phyloP scores from a whole-genome alignment of 805 yeast species.

The Suhomyces canberraensis region DNA sequence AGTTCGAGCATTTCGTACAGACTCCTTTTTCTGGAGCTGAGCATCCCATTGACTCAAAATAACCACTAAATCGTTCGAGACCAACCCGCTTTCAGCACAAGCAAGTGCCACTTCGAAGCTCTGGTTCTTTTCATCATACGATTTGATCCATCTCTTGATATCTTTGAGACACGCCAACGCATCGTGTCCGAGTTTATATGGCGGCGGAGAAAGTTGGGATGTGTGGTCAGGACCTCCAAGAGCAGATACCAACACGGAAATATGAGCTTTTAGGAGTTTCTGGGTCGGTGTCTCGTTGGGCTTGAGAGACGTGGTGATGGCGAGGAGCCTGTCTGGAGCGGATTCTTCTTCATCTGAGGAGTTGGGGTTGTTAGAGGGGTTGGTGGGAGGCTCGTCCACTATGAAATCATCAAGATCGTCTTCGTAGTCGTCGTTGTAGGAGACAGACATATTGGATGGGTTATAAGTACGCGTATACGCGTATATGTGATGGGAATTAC shows the following conservation, averaged over 20 bases:
- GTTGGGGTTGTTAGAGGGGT: neutral
- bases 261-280: slow-evolving; percentile 60
- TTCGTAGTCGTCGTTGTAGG: slow-evolving; percentile 12
- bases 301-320: slow-evolving; percentile 21
- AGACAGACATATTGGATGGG: too few species aligned
- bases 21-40: slow-evolving; percentile 29
- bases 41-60: slow-evolving; percentile 74
- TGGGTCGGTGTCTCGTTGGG: slow-evolving; percentile 36
- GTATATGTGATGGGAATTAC: too few species aligned
- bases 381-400: slow-evolving; percentile 24
- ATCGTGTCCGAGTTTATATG: slow-evolving; percentile 83
- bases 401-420: slow-evolving; percentile 37
- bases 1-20: slow-evolving; percentile 24
- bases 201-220: slow-evolving; percentile 40
- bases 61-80: slow-evolving; percentile 67
- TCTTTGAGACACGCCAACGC: slow-evolving; percentile 85
- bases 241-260: slow-evolving; percentile 79
- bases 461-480: too few species aligned
- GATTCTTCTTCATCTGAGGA: slow-evolving; percentile 13
- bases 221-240: slow-evolving; percentile 85
- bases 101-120: slow-evolving; percentile 84
- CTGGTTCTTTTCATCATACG: slow-evolving; percentile 71
- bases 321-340: slow-evolving; percentile 19
- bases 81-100: slow-evolving; percentile 74
- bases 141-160: slow-evolving; percentile 79